Base-by-base conservation (phyloP, 2,329 filamentous ascomycete species). In the Pyrenochaeta sp. region DNA sequence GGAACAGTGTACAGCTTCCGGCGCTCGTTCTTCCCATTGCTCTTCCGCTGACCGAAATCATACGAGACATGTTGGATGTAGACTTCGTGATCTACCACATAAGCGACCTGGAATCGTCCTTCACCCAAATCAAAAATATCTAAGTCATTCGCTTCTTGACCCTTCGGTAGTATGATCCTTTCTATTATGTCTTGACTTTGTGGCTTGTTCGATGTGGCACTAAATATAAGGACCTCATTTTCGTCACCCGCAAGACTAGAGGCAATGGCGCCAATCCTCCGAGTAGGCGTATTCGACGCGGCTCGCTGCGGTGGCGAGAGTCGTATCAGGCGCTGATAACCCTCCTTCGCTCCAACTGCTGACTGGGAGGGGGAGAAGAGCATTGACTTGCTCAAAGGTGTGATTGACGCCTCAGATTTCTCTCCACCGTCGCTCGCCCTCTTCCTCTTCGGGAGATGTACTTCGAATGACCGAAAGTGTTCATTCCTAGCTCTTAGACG, bases 221-320 rank as follows among this genome's bases (percentile, higher is more conserved):
- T 86, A 73, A 97, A 96, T 42, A 97, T 79, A 27, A 92, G 89
- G 59, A 97, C 86, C 78, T 97, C 91, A 12, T 90, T 86, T 47
- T 90, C 82, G 59, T 80, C 75, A 8, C 88, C 88, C 22, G 91
- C 88, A 62, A 96, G 82, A 28, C 91, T 91, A 0, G 92, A 93
- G 9, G 92, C 90, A 59, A 91, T 88, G 12, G 88, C 93, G 58
- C 91, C 93, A 39, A 97, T 82, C 58, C 91, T 85, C 43, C 85
- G 84, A 56, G 82, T 80, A 22, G 82, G 83, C 44, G 82, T 77
- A 46, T 57, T 64, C 5, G 68, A 62, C 46, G 81, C 79, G 42
- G 73, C 78, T 52, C 83, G 83, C 55, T 77, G 80, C 53, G 83
- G 82, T 5, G 85, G 85, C 5, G 85, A 88, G 22, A 89, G 74